Evolutionary conservation across 116 monocot genomes (phyloP), one percentile per base, ranked within the genome.

Genomic region (Cymodocea nodosa): DNA sequence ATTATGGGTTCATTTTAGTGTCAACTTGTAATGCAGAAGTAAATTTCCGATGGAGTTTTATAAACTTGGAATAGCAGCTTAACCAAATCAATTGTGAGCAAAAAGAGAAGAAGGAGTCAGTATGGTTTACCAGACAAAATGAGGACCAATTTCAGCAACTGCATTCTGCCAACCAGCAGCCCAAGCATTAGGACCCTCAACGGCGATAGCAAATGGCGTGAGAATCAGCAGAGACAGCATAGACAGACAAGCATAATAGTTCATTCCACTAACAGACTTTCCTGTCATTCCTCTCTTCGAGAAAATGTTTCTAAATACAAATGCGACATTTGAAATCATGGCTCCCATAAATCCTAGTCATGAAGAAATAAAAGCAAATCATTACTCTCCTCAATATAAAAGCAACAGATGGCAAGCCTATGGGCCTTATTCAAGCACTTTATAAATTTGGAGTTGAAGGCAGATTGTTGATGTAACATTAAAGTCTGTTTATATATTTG

Each of bases 261-360:
- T 92, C 92, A 92, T 92, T 49, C 92, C 92, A 16, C 92, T 83
- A 23, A 92, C 85, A 34, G 92, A 85, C 65, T 78, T 87, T 63
- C 92, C 92, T 34, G 85, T 85, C 92, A 92, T 92, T 63, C 92
- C 92, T 71, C 67, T 92, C 65, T 92, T 92, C 4, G 92, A 92
- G 76, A 92, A 92, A 20, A 93, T 93, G 51, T 89, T 93, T 59
- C 93, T 72, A 68, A 93, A 93, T 25, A 93, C 93, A 70, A 92
- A 92, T 22, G 92, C 92, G 44, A 92, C 59, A 69, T 92, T 92
- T 50, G 92, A 92, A 62, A 92, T 87, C 92, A 92, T 92, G 2
- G 92, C 93, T 22, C 92, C 92, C 87, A 92, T 87, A 37, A 92
- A 92, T 52, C 92, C 92, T 92, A 78, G 56, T 67, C 63, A 2